A percentile compares a stretch with the other conserved stretches of the same genome.
Evolutionary conservation across 257 asterid genomes (phyloP).

Genomic region (Capsicum rhomboideum): DNA sequence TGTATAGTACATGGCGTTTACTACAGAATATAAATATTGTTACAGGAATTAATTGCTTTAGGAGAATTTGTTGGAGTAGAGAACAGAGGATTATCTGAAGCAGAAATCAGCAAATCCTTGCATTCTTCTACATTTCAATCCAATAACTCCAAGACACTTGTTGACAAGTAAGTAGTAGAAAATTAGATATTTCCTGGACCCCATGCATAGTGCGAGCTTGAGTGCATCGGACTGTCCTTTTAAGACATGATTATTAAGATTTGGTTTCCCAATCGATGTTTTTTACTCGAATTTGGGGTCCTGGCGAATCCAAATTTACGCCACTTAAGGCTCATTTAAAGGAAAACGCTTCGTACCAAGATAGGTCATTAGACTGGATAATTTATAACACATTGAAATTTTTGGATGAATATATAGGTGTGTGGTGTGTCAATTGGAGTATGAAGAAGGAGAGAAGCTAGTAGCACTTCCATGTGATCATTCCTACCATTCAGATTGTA

Average conservation of each 20-base stretch:
- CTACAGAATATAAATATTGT: not conserved
- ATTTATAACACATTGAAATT: not conserved
- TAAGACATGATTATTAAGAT: too few species aligned
- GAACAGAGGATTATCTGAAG: conserved; percentile 48
- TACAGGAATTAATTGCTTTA: conserved; percentile 53
- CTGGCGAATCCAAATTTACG: accelerated
- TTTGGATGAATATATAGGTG: conserved; percentile 25
- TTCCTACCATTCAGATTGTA: conserved; percentile 44
- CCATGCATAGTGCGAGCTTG: too few species aligned
- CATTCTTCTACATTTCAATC: conserved; percentile 34
- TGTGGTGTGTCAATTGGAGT: conserved; percentile 62
- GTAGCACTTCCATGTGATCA: conserved; percentile 43
- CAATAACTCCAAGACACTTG: conserved; percentile 5
- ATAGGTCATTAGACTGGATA: not conserved
- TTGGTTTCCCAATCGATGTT: not conserved
- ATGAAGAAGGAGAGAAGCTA: conserved; percentile 45
- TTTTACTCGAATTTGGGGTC: not conserved
- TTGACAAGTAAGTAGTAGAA: conserved; percentile 27
- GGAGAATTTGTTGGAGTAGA: conserved; percentile 66
- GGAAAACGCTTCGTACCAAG: not conserved
- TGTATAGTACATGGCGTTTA: not conserved
- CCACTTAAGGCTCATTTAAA: not conserved
- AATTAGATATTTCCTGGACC: not conserved
- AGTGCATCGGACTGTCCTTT: too few species aligned
- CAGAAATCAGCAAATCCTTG: conserved; percentile 30